Base-by-base conservation (phyloP, 495 filamentous ascomycete species). In the Aspergillus sclerotiicarbonarius region DNA sequence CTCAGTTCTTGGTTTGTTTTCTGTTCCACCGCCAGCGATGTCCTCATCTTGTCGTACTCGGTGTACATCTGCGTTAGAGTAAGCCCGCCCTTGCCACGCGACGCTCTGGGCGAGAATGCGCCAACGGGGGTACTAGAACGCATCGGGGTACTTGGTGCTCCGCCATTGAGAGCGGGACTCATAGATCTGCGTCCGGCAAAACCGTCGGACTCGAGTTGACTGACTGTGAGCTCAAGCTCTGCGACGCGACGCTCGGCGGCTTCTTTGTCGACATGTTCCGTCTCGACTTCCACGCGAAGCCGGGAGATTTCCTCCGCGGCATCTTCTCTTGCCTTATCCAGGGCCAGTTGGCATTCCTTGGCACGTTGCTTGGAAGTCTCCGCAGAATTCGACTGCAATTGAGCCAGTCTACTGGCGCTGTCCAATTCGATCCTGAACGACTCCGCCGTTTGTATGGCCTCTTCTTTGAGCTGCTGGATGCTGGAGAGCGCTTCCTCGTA, bases 401-500 rank as follows among this genome's bases (percentile, higher is more conserved):
- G 86, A 8, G 91, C 89, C 30, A 99, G 80, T 43, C 95, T 85
- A 57, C 84, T 85, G 3, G 85, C 81, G 48, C 86, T 87, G 37
- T 96, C 90, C 16, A 96, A 75, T 65, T 96, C 92, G 44, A 90
- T 85, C 50, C 85, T 79, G 76, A 92, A 95, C 46, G 85, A 85
- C 67, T 97, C 89, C 51, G 93, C 85, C 29, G 86, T 81, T 53
- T 87, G 83, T 4, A 89, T 84, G 6, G 87, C 85, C 29, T 89
- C 87, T 66, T 96, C 92, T 67, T 93, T 86, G 16, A 97, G 77
- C 62, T 91, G 85, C 57, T 96, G 89, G 31, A 96, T 89, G 61
- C 81, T 89, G 12, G 80, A 76, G 35, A 96, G 79, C 10, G 88
- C 83, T 44, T 97, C 90, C 54, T 98, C 90, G 1, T 88, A 87